Percentiles rank a stretch among this genome's conserved stretches.
These are phyloP conservation scores for Amanita phalloides DNA, from an alignment of 768 basidiomycete species.

Conservation along the genomic window DNA sequence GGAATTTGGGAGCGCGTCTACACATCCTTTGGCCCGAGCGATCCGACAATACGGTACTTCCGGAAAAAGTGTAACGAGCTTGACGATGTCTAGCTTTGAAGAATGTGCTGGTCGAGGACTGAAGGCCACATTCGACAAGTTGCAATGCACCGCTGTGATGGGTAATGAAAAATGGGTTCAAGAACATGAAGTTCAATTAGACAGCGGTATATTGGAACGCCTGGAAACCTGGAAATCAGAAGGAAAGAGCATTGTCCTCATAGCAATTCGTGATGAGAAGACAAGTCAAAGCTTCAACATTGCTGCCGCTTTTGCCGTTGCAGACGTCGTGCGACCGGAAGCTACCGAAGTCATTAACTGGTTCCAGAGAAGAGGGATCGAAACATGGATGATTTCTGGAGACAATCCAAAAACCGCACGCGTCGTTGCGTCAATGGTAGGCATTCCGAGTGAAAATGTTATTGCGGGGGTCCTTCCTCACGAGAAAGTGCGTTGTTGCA, in stretches of 20 bases:
- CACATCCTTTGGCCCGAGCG: constrained; percentile 58
- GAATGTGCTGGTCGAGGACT: constrained; percentile 64
- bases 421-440: constrained; percentile 59
- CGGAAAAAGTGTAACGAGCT: constrained; percentile 3
- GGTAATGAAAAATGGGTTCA: constrained; percentile 63
- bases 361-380: constrained; percentile 42
- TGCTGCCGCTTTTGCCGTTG: constrained; percentile 47
- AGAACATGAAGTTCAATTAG: constrained; percentile 30
- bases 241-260: constrained; percentile 61
- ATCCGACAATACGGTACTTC: constrained; percentile 36
- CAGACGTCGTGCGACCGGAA: constrained; percentile 53
- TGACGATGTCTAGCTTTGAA: constrained; percentile 21
- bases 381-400: constrained; percentile 76
- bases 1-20: constrained; percentile 43
- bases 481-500: constrained; percentile 43
- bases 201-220: constrained; percentile 15
- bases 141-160: constrained; percentile 39
- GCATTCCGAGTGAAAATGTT: constrained; percentile 56
- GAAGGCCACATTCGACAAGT: constrained; percentile 31
- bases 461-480: constrained; percentile 76
- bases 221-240: constrained; percentile 48
- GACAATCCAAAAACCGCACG: constrained; percentile 55
- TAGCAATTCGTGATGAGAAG: constrained; percentile 32
- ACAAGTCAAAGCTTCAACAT: constrained; percentile 13
- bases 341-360: constrained; percentile 42